These are phyloP conservation scores for Lachnellula hyalina DNA, from an alignment of 2,329 filamentous ascomycete species.

Conservation along the genomic window DNA sequence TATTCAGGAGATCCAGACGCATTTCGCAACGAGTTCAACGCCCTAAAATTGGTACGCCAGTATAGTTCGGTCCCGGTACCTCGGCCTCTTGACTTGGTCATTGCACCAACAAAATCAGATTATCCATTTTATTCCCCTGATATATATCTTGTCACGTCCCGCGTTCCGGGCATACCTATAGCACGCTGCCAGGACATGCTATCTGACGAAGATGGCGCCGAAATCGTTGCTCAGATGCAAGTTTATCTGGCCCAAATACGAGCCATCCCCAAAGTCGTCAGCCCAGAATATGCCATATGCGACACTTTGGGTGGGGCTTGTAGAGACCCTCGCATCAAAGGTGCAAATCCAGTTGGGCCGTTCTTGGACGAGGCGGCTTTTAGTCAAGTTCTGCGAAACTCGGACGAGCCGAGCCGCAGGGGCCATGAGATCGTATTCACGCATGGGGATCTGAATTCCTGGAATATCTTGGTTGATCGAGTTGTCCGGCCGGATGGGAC, in stretches of 20 bases:
- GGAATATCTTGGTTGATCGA: conserved; percentile 4
- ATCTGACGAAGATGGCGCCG: background rate
- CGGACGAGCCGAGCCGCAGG: conserved; percentile 1
- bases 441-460: conserved; percentile 1
- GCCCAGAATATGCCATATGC: conserved; percentile 2
- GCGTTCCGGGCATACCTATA: background rate
- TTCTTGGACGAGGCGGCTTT: conserved; percentile 1
- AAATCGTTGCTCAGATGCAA: background rate
- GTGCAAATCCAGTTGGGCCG: background rate
- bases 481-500: background rate
- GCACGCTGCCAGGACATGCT: background rate
- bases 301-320: background rate
- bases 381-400: background rate
- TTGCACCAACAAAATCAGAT: background rate
- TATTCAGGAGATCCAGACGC: conserved; percentile 1
- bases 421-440: conserved; percentile 4
- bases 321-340: background rate
- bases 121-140: background rate
- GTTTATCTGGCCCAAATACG: conserved; percentile 1
- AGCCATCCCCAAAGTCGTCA: background rate
- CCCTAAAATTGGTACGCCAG: background rate
- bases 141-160: conserved; percentile 1
- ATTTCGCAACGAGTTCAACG: background rate
- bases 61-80: conserved; percentile 1
- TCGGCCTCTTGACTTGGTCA: background rate